Base-by-base conservation (phyloP, 768 basidiomycete genomes). In the Exsudoporus frostii region DNA sequence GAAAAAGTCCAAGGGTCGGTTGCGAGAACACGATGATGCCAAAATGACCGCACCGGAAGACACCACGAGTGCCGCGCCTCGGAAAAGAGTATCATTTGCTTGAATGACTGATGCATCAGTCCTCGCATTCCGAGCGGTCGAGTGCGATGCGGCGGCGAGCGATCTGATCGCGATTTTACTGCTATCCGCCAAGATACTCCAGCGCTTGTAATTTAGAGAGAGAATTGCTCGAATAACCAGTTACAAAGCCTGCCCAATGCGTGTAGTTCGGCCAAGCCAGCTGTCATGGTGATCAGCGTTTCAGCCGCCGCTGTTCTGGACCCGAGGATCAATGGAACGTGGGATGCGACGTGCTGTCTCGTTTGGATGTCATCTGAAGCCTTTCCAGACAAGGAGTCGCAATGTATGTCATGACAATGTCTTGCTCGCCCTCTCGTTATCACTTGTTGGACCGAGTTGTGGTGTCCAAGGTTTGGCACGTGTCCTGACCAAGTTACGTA, bases 41-140 rank as follows among this genome's bases (percentile, higher is more conserved):
- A 61, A 45, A 37, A 43, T 55, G 34, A 55, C 49, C 11, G 45
- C 54, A 51, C 52, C 40, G 41, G 57, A 54, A 47, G 39, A 42
- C 34, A 49, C 22, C 20, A 45, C 45, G 46, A 39, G 49, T 32
- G 36, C 58, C 24, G 50, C 53, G 37, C 62, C 70, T 56, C 71
- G 69, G 55, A 70, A 72, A 61, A 70, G 60, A 56, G 69, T 70
- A 20, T 67, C 69, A 8, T 70, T 70, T 61, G 63, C 58, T 53
- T 70, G 57, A 64, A 51, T 50, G 53, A 5, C 51, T 30, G 34
- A 48, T 64, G 45, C 37, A 56, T 64, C 59, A 54, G 37, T 51
- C 53, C 55, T 59, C 56, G 50, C 53, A 52, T 48, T 57, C 59
- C 55, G 48, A 51, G 59, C 59, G 44, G 55, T 56, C 33, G 53